Evolutionary conservation across 192 early-diverging fungal species (phyloP).

Genomic region (Entomortierella parvispora): DNA sequence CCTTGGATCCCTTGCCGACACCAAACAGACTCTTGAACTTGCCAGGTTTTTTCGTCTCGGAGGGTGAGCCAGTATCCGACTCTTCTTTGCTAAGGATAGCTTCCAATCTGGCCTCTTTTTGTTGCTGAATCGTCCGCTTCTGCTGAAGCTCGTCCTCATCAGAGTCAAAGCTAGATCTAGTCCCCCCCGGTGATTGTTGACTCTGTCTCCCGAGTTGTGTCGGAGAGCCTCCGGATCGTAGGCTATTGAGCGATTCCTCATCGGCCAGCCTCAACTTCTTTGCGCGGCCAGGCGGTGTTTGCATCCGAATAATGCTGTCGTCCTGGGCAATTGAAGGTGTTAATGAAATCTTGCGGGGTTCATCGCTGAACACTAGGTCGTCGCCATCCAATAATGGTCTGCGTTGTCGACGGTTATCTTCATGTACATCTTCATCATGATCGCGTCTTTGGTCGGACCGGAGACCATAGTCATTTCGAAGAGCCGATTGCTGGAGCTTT

Average conservation of each 20-base stretch:
- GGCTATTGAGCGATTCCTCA: slow-evolving; percentile 4
- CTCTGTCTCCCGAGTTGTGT: neutral
- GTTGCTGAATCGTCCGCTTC: slow-evolving; percentile 15
- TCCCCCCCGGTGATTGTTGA: too few species aligned
- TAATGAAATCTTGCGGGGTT: slow-evolving; percentile 63
- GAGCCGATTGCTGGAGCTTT: slow-evolving; percentile 3
- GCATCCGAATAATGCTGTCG: slow-evolving; percentile 18
- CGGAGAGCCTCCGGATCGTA: neutral
- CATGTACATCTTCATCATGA: slow-evolving; percentile 40
- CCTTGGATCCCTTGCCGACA: slow-evolving; percentile 47
- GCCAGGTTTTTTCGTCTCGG: slow-evolving; percentile 33
- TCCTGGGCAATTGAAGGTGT: slow-evolving; percentile 61
- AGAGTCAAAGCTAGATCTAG: neutral
- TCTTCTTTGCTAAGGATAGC: slow-evolving; percentile 26
- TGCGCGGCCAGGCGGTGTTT: slow-evolving; percentile 5
- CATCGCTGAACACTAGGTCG: slow-evolving; percentile 39
- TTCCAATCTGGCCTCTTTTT: slow-evolving; percentile 23
- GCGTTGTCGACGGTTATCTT: slow-evolving; percentile 41
- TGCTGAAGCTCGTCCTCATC: slow-evolving; percentile 25
- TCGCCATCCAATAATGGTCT: slow-evolving; percentile 36
- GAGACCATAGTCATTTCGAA: slow-evolving; percentile 53
- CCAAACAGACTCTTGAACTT: slow-evolving; percentile 52
- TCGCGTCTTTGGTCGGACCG: slow-evolving; percentile 56
- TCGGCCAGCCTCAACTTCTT: slow-evolving; percentile 40
- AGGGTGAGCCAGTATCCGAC: neutral